Conservation (phyloP, 306 rosid genomes). For the Lathyrus aphaca region DNA sequence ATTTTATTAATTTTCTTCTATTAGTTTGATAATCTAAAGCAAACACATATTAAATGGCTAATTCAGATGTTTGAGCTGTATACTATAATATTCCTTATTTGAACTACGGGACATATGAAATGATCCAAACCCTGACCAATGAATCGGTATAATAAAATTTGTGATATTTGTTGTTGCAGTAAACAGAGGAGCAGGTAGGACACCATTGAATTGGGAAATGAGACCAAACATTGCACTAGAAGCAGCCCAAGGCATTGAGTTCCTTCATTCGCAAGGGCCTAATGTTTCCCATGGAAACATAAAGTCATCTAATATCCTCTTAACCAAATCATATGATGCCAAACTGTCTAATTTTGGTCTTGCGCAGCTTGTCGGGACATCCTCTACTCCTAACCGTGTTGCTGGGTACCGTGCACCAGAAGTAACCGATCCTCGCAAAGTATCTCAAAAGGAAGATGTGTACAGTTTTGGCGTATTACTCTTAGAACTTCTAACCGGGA, state of each 20-base stretch:
- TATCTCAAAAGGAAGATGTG: conserved; percentile 77
- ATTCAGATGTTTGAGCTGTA: not conserved
- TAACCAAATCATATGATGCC: conserved; percentile 62
- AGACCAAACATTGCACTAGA: no score
- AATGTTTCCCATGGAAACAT: no score
- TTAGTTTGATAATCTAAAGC: no score
- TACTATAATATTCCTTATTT: not conserved
- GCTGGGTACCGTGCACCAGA: conserved; percentile 74
- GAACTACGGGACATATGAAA: conserved; percentile 10
- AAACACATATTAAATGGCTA: not conserved
- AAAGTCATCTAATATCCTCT: conserved; percentile 66
- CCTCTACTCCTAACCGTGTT: conserved; percentile 64
- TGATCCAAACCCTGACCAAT: not conserved
- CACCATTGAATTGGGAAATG: conserved; percentile 76
- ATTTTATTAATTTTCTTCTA: no score
- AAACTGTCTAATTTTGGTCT: conserved; percentile 73
- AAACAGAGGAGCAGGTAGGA: conserved; percentile 66
- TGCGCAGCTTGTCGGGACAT: conserved; percentile 65
- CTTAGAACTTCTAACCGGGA: conserved; percentile 72
- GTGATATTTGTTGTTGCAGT: conserved; percentile 44
- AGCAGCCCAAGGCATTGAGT: no score
- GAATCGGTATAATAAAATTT: conserved; percentile 24
- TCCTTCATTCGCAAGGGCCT: no score
- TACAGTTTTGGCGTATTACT: conserved; percentile 73
- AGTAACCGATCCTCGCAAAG: conserved; percentile 67